Evolutionary conservation across 1,284 basidiomycete genomes (phyloP), one percentile per base, ranked within the genome.

Genomic region (Pascua guehoae): DNA sequence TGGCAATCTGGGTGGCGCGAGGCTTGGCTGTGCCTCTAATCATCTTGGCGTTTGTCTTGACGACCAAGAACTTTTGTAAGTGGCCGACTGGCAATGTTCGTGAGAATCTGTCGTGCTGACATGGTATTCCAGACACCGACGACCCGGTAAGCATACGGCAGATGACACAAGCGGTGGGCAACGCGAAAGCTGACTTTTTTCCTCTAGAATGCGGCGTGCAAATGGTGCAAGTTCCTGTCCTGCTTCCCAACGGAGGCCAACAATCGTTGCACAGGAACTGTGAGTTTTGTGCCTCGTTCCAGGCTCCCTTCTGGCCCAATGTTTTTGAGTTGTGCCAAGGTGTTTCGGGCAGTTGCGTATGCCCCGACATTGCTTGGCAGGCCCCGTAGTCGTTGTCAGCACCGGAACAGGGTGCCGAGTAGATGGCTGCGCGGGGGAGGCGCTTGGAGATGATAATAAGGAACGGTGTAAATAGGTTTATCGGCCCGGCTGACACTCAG

Each of bases 151-250:
- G 70, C 57, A 10, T n/a, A 16, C 12, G 38, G 39, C 24, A 32
- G 3, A 32, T 32, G 24, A 32, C 24, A 49, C 14, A n/a, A 14
- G 38, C 38, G 12, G n/a, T 14, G 2, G 12, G 16, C 17, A 7
- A 12, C 7, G 4, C 17, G 12, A 32, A 16, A 11, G 11, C 49
- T 43, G 24, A 16, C 9, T 43, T 24, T 39, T 15, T 41, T n/a
- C n/a, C 18, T 9, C 8, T 56, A 68, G 66, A 71, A 73, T 49
- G 70, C 72, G 83, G 90, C 91, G 17, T 97, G 94, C 73, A 81
- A 85, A 49, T 90, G 93, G 76, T 98, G 95, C 71, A 84, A 91
- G 52, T 95, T 91, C 75, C 76, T 95, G 4, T 91, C 88, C 1
- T 95, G 92, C 67, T 86, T 91, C 71, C 91, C 92, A 1, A 87